These are phyloP conservation scores for Plasmodium reichenowi DNA, from an alignment of 169 alveolate genomes.

Conservation along the genomic window DNA sequence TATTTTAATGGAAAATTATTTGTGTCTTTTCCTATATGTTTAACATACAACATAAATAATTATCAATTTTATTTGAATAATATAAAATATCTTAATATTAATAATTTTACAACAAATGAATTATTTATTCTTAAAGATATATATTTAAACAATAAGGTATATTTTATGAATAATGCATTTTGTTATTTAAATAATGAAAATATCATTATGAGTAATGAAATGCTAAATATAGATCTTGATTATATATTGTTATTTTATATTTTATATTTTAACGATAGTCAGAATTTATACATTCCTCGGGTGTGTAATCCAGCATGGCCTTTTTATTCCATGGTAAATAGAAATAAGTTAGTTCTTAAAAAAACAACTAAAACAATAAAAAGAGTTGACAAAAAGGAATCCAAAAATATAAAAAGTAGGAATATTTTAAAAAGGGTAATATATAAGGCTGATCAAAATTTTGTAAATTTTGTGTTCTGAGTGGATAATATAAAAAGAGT, in stretches of 20 bases:
- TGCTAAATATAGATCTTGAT: constrained; percentile 37
- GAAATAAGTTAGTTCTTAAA: not conserved
- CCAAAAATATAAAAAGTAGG: not conserved
- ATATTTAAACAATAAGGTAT: constrained; percentile 24
- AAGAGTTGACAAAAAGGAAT: too few species aligned
- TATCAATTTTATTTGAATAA: constrained; percentile 39
- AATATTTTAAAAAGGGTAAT: constrained; percentile 45
- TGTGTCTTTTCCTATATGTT: constrained; percentile 29
- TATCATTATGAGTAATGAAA: constrained; percentile 58
- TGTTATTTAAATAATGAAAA: constrained; percentile 43
- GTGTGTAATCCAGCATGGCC: constrained; percentile 29
- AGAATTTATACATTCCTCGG: constrained; percentile 22
- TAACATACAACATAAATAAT: constrained; percentile 58
- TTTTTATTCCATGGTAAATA: constrained; percentile 4
- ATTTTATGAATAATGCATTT: constrained; percentile 34
- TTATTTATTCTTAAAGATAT: constrained; percentile 19
- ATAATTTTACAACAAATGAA: not conserved
- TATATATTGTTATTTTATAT: constrained; percentile 54
- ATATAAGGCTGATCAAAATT: constrained; percentile 42
- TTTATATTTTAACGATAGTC: constrained; percentile 38
- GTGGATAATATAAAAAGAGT: not conserved
- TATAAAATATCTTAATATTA: constrained; percentile 25
- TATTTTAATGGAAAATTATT: constrained; percentile 61
- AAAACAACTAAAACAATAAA: too few species aligned
- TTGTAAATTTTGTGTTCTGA: constrained; percentile 64